Base-by-base conservation (phyloP, 2,329 filamentous ascomycete genomes). In the Apiospora pterosperma region DNA sequence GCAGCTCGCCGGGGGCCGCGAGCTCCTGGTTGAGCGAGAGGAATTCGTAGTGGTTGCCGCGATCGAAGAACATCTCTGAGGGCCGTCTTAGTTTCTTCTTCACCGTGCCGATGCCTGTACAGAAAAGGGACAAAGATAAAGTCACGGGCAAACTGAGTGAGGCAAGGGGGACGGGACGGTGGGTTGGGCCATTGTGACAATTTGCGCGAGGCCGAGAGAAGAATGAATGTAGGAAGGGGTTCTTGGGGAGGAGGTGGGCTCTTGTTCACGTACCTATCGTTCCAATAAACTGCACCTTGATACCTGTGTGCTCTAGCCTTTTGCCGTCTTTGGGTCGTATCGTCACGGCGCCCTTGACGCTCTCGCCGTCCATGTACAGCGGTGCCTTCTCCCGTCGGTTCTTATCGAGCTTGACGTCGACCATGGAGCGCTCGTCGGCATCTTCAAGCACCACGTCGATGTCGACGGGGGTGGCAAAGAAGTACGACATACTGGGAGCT, bases 271-370 rank as follows among this genome's bases (percentile, higher is more conserved):
- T 82, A 96, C 93, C 93, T 84, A 99, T 99, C 68, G 94, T 96
- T 77, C 96, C 96, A 74, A 99, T 97, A 82, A 99, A 99, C 78
- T 99, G 96, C 73, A 99, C 95, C 82, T 99, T 99, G 86, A 99
- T 97, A 72, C 96, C 96, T 12, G 94, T 98, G 79, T 99, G 96
- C 80, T 99, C 96, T 75, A 99, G 84, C 67, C 96, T 88, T 85
- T 98, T 98, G 76, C 96, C 96, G 84, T 99, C 96, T 81, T 99
- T 99, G 61, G 96, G 96, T 71, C 96, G 85, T 71, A 99, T 90
- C 8, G 96, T 99, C 67, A 99, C 94, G 62, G 91, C 91, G 74
- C 95, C 96, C 84, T 97, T 97, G 75, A 99, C 95, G 48, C 94
- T 97, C 83, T 99, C 96, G 72, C 96, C 96, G 76, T 99, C 96